phyloP scores from a whole-genome alignment of 139 green algal species.

The Coelastrella sp. region DNA sequence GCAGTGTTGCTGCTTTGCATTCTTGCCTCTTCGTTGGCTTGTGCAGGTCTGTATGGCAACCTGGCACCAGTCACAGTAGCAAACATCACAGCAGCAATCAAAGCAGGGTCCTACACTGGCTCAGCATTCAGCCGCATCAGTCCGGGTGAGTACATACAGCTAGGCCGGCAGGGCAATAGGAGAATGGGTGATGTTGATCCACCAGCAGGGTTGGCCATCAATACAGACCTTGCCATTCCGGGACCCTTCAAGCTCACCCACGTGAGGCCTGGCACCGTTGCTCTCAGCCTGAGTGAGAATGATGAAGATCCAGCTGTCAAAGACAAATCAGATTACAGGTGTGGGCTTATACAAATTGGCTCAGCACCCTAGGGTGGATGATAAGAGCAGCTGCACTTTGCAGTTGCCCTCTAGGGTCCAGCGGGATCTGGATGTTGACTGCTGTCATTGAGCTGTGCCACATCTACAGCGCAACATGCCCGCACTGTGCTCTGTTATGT shows the following conservation, averaged over 20 bases:
- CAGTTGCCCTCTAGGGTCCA: too few relatives aligned
- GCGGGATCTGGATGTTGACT: too few relatives aligned
- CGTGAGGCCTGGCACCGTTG: conserved; percentile 71
- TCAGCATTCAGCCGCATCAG: conserved; percentile 63
- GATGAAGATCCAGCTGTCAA: conserved; percentile 69
- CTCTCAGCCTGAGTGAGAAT: conserved; percentile 69
- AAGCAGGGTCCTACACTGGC: conserved; percentile 40
- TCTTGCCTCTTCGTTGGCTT: too few relatives aligned
- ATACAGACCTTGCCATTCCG: conserved; percentile 60
- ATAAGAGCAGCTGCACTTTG: too few relatives aligned
- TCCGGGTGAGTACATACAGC: conserved; percentile 72
- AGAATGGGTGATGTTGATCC: conserved; percentile 66
- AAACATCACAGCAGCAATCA: conserved; percentile 66
- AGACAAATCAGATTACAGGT: conserved; percentile 45
- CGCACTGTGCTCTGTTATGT: too few relatives aligned
- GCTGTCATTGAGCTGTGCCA: too few relatives aligned
- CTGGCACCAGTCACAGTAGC: conserved; percentile 58
- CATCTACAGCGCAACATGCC: too few relatives aligned
- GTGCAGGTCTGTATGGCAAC: conserved; percentile 71
- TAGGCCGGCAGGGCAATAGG: conserved; percentile 60
- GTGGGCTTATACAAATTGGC: too few relatives aligned
- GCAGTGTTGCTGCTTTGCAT: too few relatives aligned
- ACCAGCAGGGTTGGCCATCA: conserved; percentile 51
- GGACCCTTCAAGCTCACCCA: conserved; percentile 64
- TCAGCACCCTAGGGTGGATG: too few relatives aligned